These are phyloP conservation scores for Moesziomyces sp. DNA, from an alignment of 1,284 basidiomycete genomes.

Conservation along the genomic window DNA sequence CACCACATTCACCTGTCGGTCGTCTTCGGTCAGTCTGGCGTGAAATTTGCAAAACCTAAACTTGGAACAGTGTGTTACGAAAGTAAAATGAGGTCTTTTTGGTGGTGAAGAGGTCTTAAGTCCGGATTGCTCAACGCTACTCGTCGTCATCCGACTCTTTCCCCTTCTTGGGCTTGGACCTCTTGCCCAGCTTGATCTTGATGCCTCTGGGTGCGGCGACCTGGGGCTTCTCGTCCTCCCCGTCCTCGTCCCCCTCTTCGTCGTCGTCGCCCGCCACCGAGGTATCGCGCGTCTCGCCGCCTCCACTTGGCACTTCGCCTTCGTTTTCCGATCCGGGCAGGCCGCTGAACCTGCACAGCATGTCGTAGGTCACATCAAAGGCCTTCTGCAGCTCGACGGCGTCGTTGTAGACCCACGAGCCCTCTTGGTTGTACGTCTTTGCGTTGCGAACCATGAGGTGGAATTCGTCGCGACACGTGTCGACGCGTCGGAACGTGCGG, in stretches of 20 bases:
- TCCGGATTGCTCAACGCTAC: neutral
- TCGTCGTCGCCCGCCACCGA: slow-evolving; percentile 19
- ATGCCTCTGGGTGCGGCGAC: slow-evolving; percentile 31
- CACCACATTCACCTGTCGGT: neutral
- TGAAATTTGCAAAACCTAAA: neutral
- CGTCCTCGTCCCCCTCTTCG: slow-evolving; percentile 21
- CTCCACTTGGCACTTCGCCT: slow-evolving; percentile 18
- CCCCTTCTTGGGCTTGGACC: slow-evolving; percentile 18
- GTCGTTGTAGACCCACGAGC: slow-evolving; percentile 90
- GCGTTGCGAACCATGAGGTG: slow-evolving; percentile 91
- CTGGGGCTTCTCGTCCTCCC: slow-evolving; percentile 32
- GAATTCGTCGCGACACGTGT: slow-evolving; percentile 82
- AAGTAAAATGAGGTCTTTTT: neutral
- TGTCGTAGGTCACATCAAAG: slow-evolving; percentile 60
- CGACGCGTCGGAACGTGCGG: slow-evolving; percentile 80
- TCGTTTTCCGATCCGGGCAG: slow-evolving; percentile 55
- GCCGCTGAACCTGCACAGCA: slow-evolving; percentile 47
- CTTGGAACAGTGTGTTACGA: neutral
- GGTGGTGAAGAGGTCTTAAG: neutral
- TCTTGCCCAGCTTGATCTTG: slow-evolving; percentile 50
- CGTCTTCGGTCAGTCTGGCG: too few species aligned
- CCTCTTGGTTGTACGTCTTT: slow-evolving; percentile 73
- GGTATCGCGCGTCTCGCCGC: slow-evolving; percentile 6
- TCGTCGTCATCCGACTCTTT: slow-evolving; percentile 38
- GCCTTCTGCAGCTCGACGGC: slow-evolving; percentile 71